Percentiles rank a stretch among this genome's conserved stretches.
Conservation (phyloP, 2,329 filamentous ascomycete species). For the Aspergillus sp. region DNA sequence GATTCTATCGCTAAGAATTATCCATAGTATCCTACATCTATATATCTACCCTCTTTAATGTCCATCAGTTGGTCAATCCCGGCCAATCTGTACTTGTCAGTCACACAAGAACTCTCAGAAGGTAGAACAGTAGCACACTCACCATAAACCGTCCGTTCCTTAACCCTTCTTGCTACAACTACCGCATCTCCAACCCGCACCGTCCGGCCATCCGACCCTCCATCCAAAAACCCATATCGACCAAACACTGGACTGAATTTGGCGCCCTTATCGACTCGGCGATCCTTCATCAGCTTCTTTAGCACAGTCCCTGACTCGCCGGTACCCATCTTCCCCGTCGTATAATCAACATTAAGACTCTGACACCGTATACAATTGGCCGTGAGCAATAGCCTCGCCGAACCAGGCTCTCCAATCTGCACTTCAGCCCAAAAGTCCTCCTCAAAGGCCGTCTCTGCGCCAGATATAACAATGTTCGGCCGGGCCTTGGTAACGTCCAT, state of each 20-base stretch:
- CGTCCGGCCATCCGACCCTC: conserved; percentile 34
- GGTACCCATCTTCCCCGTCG: conserved; percentile 59
- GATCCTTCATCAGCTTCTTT: conserved; percentile 69
- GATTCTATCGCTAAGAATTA: background rate
- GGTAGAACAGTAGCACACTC: conserved; percentile 32
- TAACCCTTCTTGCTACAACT: conserved; percentile 52
- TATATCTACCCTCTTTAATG: background rate
- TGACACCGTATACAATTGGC: conserved; percentile 70
- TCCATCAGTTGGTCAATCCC: conserved; percentile 22
- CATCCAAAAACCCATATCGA: conserved; percentile 65
- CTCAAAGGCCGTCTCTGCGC: conserved; percentile 59
- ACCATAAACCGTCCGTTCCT: conserved; percentile 58
- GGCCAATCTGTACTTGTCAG: conserved; percentile 17
- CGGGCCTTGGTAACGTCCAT: conserved; percentile 71
- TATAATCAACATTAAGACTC: conserved; percentile 72
- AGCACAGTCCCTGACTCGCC: conserved; percentile 63
- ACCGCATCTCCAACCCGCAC: conserved; percentile 61
- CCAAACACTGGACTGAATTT: conserved; percentile 73
- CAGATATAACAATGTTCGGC: conserved; percentile 70
- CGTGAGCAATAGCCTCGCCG: conserved; percentile 57
- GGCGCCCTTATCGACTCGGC: conserved; percentile 68
- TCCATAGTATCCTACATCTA: background rate
- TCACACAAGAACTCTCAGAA: conserved; percentile 2
- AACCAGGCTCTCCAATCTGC: conserved; percentile 18
- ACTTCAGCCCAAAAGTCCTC: conserved; percentile 74